These are phyloP conservation scores for Neotropicomus parvogracilis DNA, from an alignment of 1,284 basidiomycete genomes.

Conservation along the genomic window DNA sequence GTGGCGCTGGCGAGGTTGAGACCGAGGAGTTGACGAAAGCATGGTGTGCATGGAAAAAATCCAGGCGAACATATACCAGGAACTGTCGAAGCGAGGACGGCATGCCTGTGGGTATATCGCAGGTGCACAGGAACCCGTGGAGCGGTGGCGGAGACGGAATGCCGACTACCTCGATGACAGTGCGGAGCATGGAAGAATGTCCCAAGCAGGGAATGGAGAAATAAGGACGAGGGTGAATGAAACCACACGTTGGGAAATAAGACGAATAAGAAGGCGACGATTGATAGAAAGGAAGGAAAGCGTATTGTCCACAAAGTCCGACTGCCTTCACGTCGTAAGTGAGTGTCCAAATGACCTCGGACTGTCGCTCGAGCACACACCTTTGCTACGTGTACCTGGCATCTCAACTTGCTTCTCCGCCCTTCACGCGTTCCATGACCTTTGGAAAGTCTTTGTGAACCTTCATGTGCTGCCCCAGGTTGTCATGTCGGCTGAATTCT, in stretches of 20 bases:
- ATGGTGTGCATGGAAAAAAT: conserved; percentile 25
- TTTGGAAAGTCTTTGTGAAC: conserved; percentile 48
- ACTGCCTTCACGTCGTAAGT: conserved; percentile 24
- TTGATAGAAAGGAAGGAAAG: conserved; percentile 27
- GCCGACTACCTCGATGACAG: conserved; percentile 20
- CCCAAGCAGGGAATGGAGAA: conserved; percentile 22
- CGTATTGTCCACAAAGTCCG: conserved; percentile 28
- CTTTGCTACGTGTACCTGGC: conserved; percentile 11
- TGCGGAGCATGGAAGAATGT: conserved; percentile 24
- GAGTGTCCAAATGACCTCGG: conserved; percentile 24
- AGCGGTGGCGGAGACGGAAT: conserved; percentile 16
- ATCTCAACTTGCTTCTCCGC: conserved; percentile 18
- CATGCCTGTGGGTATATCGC: conserved; percentile 26
- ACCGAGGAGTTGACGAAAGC: conserved; percentile 27
- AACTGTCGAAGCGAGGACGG: conserved; percentile 17
- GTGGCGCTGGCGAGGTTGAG: conserved; percentile 6
- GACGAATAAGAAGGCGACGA: conserved; percentile 24
- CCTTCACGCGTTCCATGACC: conserved; percentile 27
- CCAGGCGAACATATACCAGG: conserved; percentile 23
- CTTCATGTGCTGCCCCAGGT: conserved; percentile 76
- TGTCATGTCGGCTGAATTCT: conserved; percentile 82
- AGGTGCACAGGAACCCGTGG: conserved; percentile 13
- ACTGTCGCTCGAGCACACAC: conserved; percentile 18
- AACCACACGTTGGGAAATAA: conserved; percentile 29
- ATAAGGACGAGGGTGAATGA: conserved; percentile 23